Conservation (phyloP, 352 stramenopile species). For the Phytophthora tubulina region DNA sequence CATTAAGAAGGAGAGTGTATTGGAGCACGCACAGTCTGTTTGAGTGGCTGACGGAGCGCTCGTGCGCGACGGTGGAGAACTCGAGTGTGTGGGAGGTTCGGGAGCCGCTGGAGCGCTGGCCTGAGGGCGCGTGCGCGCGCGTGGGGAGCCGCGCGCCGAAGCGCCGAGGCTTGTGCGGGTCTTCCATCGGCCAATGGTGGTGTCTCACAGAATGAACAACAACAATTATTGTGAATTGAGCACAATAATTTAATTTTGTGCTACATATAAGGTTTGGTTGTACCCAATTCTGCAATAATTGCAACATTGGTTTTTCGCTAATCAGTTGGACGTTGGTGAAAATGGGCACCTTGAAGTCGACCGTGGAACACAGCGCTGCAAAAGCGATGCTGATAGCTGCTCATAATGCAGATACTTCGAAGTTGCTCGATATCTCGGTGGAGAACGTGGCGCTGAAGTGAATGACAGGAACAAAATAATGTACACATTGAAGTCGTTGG, state of each 20-base stretch:
- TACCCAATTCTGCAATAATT: neutral
- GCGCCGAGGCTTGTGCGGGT: constrained; percentile 14
- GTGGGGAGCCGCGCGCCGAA: constrained; percentile 26
- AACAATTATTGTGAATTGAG: neutral
- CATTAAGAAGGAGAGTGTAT: neutral
- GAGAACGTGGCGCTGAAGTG: too few species aligned
- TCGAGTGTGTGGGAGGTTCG: constrained; percentile 22
- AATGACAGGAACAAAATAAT: too few species aligned
- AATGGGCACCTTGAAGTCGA: too few species aligned
- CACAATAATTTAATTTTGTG: neutral
- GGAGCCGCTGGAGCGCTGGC: neutral
- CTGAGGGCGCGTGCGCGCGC: neutral
- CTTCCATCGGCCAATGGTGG: constrained; percentile 21
- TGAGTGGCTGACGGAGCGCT: constrained; percentile 8
- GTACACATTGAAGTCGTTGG: too few species aligned
- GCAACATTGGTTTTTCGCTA: neutral
- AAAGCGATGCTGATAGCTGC: too few species aligned
- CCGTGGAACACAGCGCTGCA: too few species aligned
- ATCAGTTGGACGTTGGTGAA: too few species aligned
- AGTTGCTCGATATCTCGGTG: too few species aligned
- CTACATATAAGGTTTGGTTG: neutral
- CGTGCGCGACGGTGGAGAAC: constrained; percentile 12
- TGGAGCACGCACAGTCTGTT: constrained; percentile 4
- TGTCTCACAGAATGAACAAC: neutral
- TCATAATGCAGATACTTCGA: too few species aligned